Evolutionary conservation across 768 basidiomycete genomes (phyloP).

Genomic region (Brasilioporus rufonigricans): DNA sequence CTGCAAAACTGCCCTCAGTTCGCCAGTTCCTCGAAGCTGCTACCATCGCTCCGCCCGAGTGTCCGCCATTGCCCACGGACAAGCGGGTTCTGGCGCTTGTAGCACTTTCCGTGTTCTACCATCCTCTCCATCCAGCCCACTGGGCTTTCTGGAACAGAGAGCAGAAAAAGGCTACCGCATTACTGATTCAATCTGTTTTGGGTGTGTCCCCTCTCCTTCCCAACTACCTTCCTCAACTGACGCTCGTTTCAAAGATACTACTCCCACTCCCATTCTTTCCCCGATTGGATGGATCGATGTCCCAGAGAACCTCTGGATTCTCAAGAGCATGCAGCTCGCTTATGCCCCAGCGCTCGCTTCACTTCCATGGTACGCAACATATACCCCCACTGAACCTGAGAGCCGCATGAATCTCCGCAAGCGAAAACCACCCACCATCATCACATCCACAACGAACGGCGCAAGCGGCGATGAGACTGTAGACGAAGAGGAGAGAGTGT

Average conservation of each 20-base stretch:
- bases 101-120: slow-evolving; percentile 58
- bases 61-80: slow-evolving; percentile 39
- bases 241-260: slow-evolving; percentile 19
- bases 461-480: slow-evolving; percentile 35
- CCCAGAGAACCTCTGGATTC: slow-evolving; percentile 35
- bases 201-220: slow-evolving; percentile 38
- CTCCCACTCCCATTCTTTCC: slow-evolving; percentile 32
- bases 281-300: slow-evolving; percentile 36
- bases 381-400: slow-evolving; percentile 31
- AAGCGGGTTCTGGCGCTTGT: slow-evolving; percentile 51
- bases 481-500: slow-evolving; percentile 29
- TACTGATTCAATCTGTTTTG: slow-evolving; percentile 51
- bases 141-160: slow-evolving; percentile 64
- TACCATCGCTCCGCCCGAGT: slow-evolving; percentile 39
- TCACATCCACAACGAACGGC: slow-evolving; percentile 22
- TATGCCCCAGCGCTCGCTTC: slow-evolving; percentile 25
- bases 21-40: slow-evolving; percentile 44
- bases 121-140: slow-evolving; percentile 53
- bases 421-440: slow-evolving; percentile 27
- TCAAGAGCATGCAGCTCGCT: slow-evolving; percentile 30
- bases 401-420: slow-evolving; percentile 34
- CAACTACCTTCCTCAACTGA: slow-evolving; percentile 1
- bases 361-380: slow-evolving; percentile 30
- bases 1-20: slow-evolving; percentile 48
- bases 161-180: slow-evolving; percentile 46